Conservation (phyloP, 352 stramenopile genomes). For the Globisporangium orthogonon region DNA sequence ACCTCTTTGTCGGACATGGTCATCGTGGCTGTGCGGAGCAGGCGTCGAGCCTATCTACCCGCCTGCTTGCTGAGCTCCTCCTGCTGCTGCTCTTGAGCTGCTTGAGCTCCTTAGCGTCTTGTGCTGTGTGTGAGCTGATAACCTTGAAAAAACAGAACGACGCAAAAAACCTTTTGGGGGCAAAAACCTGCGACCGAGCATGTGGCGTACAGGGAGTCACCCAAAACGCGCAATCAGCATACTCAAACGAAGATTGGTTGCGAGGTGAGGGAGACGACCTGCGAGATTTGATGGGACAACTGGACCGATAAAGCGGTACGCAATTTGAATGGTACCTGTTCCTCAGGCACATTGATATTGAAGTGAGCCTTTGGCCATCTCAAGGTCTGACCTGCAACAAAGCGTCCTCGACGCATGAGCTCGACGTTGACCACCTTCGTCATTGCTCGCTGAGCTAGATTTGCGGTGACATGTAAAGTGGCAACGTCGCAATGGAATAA, state of each 20-base stretch:
- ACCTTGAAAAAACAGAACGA: constrained; percentile 19
- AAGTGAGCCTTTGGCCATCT: too few species aligned
- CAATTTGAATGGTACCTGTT: too few species aligned
- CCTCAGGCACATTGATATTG: too few species aligned
- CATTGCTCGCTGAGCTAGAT: too few species aligned
- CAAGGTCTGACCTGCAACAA: too few species aligned
- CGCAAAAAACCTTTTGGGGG: constrained; percentile 13
- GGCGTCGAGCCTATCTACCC: too few species aligned
- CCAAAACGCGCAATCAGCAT: background rate
- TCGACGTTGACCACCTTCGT: too few species aligned
- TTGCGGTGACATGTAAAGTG: too few species aligned
- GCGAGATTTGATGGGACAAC: background rate
- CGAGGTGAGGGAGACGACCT: background rate
- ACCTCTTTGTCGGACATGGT: constrained; percentile 48
- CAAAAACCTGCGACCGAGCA: background rate
- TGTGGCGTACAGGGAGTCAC: background rate
- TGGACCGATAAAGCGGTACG: too few species aligned
- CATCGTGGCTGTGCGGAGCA: background rate
- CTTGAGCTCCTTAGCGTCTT: background rate
- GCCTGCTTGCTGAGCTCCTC: too few species aligned
- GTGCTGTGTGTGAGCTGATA: constrained; percentile 5
- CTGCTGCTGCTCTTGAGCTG: background rate
- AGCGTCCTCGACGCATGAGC: too few species aligned
- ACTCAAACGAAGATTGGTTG: background rate
- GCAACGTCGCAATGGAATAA: too few species aligned